Evolutionary conservation across 306 rosid species (phyloP).

Genomic region (Argentina anserina): DNA sequence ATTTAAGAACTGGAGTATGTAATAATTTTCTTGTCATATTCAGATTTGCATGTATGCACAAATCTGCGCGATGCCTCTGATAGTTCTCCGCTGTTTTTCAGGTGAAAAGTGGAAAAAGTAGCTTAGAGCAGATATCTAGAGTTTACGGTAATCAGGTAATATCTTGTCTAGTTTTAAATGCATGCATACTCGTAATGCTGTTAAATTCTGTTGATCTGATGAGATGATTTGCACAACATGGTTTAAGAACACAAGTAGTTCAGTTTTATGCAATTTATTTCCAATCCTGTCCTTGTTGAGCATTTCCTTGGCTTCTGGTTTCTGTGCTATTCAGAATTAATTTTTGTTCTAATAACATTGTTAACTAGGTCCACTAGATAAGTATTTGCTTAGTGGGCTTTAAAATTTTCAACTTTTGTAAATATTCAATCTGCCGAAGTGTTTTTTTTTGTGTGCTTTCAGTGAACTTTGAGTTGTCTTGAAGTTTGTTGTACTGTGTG

Average conservation of each 20-base stretch:
- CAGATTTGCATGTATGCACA: conserved; percentile 6
- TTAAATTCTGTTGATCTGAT: background rate
- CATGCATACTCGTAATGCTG: background rate
- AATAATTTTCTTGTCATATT: conserved; percentile 16
- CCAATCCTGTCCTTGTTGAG: background rate
- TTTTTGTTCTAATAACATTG: background rate
- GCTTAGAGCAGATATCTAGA: conserved; percentile 90
- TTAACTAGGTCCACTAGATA: background rate
- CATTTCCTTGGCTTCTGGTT: background rate
- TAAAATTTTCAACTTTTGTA: background rate
- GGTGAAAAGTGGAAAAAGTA: conserved; percentile 85
- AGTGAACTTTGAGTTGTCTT: conserved; percentile 2
- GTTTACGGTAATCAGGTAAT: conserved; percentile 97
- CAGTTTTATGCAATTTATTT: too few relatives aligned
- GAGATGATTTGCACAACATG: background rate
- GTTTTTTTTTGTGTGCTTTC: background rate
- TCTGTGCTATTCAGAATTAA: background rate
- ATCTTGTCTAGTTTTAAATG: conserved; percentile 2
- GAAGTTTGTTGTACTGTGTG: conserved; percentile 17
- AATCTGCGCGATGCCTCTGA: conserved; percentile 22
- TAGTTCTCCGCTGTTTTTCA: conserved; percentile 24
- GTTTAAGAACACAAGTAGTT: background rate
- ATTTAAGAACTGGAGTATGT: conserved; percentile 78
- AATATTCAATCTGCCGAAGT: background rate
- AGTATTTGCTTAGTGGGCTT: background rate